Evolutionary conservation across 768 basidiomycete genomes (phyloP).

Genomic region (Crucibulum laeve): DNA sequence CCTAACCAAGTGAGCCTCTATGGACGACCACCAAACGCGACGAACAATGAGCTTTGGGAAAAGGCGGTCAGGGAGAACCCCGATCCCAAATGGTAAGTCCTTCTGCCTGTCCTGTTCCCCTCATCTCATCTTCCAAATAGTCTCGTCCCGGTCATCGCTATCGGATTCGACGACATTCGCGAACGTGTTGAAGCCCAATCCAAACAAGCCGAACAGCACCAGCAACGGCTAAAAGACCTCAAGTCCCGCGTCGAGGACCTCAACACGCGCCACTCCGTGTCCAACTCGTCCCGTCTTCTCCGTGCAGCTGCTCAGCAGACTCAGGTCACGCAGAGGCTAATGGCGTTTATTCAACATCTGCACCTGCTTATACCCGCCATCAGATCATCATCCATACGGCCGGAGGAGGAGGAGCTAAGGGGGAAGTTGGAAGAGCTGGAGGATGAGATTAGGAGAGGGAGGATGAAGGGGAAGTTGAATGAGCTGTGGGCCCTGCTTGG

Average conservation of each 20-base stretch:
- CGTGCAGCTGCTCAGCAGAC: conserved; percentile 61
- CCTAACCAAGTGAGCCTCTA: conserved; percentile 62
- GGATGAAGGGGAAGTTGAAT: conserved; percentile 69
- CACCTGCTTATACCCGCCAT: conserved; percentile 77
- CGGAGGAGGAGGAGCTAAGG: conserved; percentile 77
- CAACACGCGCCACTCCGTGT: conserved; percentile 56
- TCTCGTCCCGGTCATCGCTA: conserved; percentile 73
- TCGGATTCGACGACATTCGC: conserved; percentile 80
- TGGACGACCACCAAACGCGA: conserved; percentile 66
- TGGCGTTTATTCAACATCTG: conserved; percentile 67
- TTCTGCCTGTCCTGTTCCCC: neutral
- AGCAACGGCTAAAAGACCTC: conserved; percentile 69
- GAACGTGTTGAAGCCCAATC: conserved; percentile 75
- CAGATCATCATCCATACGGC: conserved; percentile 68
- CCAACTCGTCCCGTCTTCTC: conserved; percentile 63
- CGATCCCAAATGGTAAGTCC: conserved; percentile 65
- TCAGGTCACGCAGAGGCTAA: conserved; percentile 67
- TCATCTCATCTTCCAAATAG: conserved; percentile 27
- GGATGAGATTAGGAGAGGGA: conserved; percentile 61
- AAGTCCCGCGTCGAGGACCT: conserved; percentile 59
- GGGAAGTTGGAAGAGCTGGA: conserved; percentile 69
- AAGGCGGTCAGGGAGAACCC: conserved; percentile 80
- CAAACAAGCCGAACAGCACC: conserved; percentile 59
- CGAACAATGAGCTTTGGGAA: conserved; percentile 72
- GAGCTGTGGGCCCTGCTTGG: conserved; percentile 86